phyloP scores from a whole-genome alignment of 257 asterid genomes.

The Ajuga chamaepitys region DNA sequence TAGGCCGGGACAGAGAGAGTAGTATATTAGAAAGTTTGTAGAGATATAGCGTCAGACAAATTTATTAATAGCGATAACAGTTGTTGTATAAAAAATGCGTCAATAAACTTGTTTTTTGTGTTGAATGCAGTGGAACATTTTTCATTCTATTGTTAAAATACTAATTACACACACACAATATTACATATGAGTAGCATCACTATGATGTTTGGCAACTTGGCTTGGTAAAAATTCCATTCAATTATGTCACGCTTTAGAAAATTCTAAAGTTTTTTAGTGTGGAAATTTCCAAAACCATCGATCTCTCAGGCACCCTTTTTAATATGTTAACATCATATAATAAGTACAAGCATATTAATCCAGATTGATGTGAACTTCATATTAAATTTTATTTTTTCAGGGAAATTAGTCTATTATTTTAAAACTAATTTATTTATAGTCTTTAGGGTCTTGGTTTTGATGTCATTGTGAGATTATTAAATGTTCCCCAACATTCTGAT shows the following conservation, averaged over 20 bases:
- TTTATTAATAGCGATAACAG: too few species aligned
- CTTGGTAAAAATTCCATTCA: slow-evolving; percentile 11
- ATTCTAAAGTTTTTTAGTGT: not conserved
- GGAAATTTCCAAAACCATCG: slow-evolving; percentile 16
- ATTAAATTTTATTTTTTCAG: not conserved
- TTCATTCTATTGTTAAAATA: too few species aligned
- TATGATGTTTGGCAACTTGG: slow-evolving; percentile 2
- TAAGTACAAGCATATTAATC: not conserved
- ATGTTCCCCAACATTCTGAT: not conserved
- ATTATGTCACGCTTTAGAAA: slow-evolving; percentile 1
- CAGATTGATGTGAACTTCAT: not conserved
- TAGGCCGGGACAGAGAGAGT: too few species aligned
- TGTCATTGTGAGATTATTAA: not conserved
- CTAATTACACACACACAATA: too few species aligned
- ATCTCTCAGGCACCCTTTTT: not conserved
- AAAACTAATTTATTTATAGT: not conserved
- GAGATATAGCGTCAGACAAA: too few species aligned
- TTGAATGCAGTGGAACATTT: too few species aligned
- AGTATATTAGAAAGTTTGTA: too few species aligned
- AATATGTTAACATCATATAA: not conserved
- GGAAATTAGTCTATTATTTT: not conserved
- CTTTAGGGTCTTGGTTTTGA: not conserved
- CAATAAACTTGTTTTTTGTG: too few species aligned
- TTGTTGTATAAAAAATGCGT: too few species aligned
- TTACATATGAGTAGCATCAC: not conserved